A percentile compares a stretch with the other conserved stretches of the same genome.
Evolutionary conservation across 257 asterid genomes (phyloP).

Genomic region (Lantana camara): DNA sequence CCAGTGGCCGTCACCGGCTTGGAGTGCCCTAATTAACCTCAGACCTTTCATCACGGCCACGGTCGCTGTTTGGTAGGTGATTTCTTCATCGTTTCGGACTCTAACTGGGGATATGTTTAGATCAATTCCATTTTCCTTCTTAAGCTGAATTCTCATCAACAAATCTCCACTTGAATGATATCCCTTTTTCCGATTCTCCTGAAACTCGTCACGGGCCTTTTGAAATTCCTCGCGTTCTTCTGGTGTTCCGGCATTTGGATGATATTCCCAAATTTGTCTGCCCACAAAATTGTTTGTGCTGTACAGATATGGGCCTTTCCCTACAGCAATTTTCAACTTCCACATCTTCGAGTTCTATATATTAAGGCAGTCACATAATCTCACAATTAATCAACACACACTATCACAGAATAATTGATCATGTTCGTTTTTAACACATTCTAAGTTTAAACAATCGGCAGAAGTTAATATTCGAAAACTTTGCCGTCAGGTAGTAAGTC

Average conservation of each 20-base stretch:
- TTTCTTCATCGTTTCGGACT: conserved; percentile 47
- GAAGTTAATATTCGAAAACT: too few relatives aligned
- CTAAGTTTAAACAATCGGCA: too few relatives aligned
- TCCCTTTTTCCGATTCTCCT: conserved; percentile 42
- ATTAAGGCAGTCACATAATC: neutral
- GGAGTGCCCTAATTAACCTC: conserved; percentile 56
- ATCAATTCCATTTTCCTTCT: conserved; percentile 55
- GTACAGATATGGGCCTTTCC: conserved; percentile 48
- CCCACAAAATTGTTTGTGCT: conserved; percentile 63
- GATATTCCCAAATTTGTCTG: conserved; percentile 59
- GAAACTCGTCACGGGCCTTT: conserved; percentile 44
- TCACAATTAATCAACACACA: too few relatives aligned
- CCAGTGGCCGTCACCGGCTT: conserved; percentile 83
- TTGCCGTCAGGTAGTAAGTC: too few relatives aligned
- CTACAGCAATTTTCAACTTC: conserved; percentile 62
- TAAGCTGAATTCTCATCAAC: conserved; percentile 54
- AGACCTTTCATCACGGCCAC: conserved; percentile 60
- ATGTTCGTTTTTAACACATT: too few relatives aligned
- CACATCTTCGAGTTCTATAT: conserved; percentile 35
- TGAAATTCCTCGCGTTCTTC: conserved; percentile 41
- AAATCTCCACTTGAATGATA: conserved; percentile 50
- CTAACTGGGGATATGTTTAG: conserved; percentile 53
- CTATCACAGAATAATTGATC: too few relatives aligned
- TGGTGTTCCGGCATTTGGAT: conserved; percentile 44
- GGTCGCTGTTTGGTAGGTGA: conserved; percentile 48